Conservation (phyloP, 2,329 filamentous ascomycete genomes). For the Pseudopithomyces maydicus region DNA sequence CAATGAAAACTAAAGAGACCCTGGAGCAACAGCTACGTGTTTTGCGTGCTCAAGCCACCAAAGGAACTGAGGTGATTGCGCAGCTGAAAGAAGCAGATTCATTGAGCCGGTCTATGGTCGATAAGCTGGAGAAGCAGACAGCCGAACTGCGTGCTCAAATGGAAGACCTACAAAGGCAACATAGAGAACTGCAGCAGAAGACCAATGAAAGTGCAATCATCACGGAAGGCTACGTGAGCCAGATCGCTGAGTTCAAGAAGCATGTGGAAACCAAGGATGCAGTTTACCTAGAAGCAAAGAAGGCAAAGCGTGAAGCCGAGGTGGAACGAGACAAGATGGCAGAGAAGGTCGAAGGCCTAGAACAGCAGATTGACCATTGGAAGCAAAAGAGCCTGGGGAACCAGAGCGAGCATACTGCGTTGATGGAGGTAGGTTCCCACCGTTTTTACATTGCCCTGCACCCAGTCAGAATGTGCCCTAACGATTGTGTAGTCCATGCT, state of each 20-base stretch:
- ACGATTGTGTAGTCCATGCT: slow-evolving; percentile 59
- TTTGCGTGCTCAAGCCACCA: slow-evolving; percentile 80
- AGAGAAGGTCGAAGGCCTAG: slow-evolving; percentile 74
- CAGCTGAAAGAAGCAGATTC: slow-evolving; percentile 90
- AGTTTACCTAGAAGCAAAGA: slow-evolving; percentile 67
- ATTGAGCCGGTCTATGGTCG: slow-evolving; percentile 73
- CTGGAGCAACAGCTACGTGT: slow-evolving; percentile 79
- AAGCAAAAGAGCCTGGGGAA: slow-evolving; percentile 82
- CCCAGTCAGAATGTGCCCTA: neutral
- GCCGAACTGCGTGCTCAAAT: slow-evolving; percentile 82
- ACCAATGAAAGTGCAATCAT: slow-evolving; percentile 71
- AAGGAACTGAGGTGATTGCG: slow-evolving; percentile 90
- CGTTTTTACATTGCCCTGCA: slow-evolving; percentile 49
- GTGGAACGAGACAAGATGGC: slow-evolving; percentile 80
- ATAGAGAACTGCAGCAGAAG: slow-evolving; percentile 75
- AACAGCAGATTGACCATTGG: slow-evolving; percentile 84
- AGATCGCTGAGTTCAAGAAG: slow-evolving; percentile 76
- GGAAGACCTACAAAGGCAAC: slow-evolving; percentile 70
- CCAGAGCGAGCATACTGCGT: slow-evolving; percentile 80
- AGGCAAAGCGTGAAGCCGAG: slow-evolving; percentile 64
- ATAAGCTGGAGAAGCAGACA: slow-evolving; percentile 89
- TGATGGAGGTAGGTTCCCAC: slow-evolving; percentile 73
- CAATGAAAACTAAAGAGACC: slow-evolving; percentile 91
- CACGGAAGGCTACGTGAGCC: slow-evolving; percentile 73
- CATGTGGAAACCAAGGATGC: slow-evolving; percentile 78